Conservation (phyloP, 2,329 filamentous ascomycete species). For the Bisporella sp. region DNA sequence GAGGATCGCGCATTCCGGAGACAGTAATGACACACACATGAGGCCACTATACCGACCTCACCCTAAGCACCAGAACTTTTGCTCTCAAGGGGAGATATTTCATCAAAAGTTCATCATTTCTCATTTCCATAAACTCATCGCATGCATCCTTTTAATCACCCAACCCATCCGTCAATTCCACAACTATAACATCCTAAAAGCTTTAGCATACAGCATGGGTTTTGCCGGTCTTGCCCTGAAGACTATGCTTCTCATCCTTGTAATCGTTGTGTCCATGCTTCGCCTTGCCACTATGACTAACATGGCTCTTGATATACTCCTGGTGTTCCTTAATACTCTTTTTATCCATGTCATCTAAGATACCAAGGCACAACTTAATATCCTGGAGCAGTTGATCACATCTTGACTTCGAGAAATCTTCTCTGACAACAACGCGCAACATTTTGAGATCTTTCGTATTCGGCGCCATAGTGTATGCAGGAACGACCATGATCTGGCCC, state of each 20-base stretch:
- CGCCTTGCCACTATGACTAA: conserved; percentile 42
- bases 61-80: too few species aligned
- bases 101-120: not conserved
- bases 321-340: conserved; percentile 63
- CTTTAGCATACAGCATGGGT: conserved; percentile 74
- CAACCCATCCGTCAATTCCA: not conserved
- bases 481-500: conserved; percentile 80
- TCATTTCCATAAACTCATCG: not conserved
- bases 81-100: too few species aligned
- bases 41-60: too few species aligned
- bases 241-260: conserved; percentile 72
- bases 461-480: conserved; percentile 88
- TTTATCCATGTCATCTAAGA: conserved; percentile 68
- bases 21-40: too few species aligned
- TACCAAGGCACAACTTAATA: conserved; percentile 67
- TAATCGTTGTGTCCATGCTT: conserved; percentile 43
- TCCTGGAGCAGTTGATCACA: conserved; percentile 75
- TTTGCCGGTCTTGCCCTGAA: conserved; percentile 88
- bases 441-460: conserved; percentile 72
- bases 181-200: not conserved
- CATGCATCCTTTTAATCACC: not conserved
- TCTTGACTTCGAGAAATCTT: conserved; percentile 79
- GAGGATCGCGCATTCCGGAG: too few species aligned
- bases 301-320: conserved; percentile 54
- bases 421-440: conserved; percentile 84